Conservation (phyloP, 1,139 yeast species). For the Nematodospora anomalae region DNA sequence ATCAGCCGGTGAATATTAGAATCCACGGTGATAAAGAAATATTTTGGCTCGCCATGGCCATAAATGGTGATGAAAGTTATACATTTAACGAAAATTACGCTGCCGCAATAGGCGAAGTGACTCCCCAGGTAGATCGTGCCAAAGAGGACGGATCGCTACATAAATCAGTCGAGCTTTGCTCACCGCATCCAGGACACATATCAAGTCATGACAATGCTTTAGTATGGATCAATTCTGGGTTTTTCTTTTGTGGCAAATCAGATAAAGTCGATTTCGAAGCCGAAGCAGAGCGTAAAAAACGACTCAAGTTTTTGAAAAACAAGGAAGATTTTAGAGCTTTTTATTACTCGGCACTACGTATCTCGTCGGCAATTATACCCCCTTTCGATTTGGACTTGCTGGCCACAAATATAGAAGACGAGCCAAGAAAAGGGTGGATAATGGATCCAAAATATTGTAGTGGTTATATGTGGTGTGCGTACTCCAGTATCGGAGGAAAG, state of each 20-base stretch:
- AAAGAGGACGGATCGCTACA: slow-evolving; percentile 22
- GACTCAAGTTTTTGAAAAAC: slow-evolving; percentile 23
- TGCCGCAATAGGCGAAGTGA: slow-evolving; percentile 52
- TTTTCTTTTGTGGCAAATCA: slow-evolving; percentile 28
- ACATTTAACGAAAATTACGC: slow-evolving; percentile 50
- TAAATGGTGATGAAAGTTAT: slow-evolving; percentile 54
- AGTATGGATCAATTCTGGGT: slow-evolving; percentile 39
- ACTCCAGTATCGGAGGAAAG: slow-evolving; percentile 40
- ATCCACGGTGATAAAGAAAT: slow-evolving; percentile 67
- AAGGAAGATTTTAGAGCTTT: slow-evolving; percentile 27
- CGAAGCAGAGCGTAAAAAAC: slow-evolving; percentile 21
- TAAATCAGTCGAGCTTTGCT: slow-evolving; percentile 33
- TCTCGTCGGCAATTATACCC: slow-evolving; percentile 33
- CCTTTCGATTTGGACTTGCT: slow-evolving; percentile 22
- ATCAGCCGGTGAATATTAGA: slow-evolving; percentile 37
- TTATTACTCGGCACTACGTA: slow-evolving; percentile 25
- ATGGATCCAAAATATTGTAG: slow-evolving; percentile 39
- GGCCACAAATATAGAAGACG: slow-evolving; percentile 27
- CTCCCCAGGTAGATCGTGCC: slow-evolving; percentile 30
- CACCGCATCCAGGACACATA: slow-evolving; percentile 42
- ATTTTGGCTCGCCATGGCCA: slow-evolving; percentile 59
- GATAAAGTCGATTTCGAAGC: slow-evolving; percentile 21
- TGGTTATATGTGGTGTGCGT: slow-evolving; percentile 48
- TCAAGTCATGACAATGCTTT: slow-evolving; percentile 31
- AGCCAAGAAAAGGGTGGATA: slow-evolving; percentile 34